A percentile compares a stretch with the other conserved stretches of the same genome.
Evolutionary conservation across 352 stramenopile genomes (phyloP).

Genomic region (Globisporangium polare): DNA sequence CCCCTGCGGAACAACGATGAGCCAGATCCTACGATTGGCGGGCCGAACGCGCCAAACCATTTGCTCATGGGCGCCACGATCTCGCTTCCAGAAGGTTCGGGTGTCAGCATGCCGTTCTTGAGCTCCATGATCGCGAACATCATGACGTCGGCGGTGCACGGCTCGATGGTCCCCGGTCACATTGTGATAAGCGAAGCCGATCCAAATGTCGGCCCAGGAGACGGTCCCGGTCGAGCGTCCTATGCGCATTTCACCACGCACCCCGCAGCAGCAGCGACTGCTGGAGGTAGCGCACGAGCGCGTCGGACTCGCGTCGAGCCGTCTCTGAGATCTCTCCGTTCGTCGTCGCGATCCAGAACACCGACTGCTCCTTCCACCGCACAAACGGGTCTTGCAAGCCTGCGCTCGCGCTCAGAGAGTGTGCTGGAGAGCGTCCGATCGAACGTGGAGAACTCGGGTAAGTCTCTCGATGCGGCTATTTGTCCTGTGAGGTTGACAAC

Average conservation of each 20-base stretch:
- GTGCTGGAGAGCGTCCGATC: slow-evolving; percentile 36
- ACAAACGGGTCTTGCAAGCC: slow-evolving; percentile 15
- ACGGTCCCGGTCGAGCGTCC: background rate
- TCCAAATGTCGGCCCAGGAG: background rate
- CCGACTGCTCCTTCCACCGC: background rate
- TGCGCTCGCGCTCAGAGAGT: slow-evolving; percentile 32
- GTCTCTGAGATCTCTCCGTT: slow-evolving; percentile 4
- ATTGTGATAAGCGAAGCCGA: slow-evolving; percentile 13
- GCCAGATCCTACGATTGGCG: slow-evolving; percentile 47
- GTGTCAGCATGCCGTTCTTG: slow-evolving; percentile 78
- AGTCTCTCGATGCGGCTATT: background rate
- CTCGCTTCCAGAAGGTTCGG: slow-evolving; percentile 51
- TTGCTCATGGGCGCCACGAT: slow-evolving; percentile 80
- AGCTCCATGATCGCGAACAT: slow-evolving; percentile 82
- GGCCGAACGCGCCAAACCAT: slow-evolving; percentile 21
- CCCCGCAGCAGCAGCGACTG: background rate
- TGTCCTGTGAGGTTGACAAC: background rate
- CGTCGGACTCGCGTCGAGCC: slow-evolving; percentile 7
- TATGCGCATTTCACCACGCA: slow-evolving; percentile 15
- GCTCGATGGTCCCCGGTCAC: slow-evolving; percentile 19
- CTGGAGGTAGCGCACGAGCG: background rate
- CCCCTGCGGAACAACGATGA: slow-evolving; percentile 60
- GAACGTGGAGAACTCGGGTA: slow-evolving; percentile 40
- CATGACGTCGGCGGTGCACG: slow-evolving; percentile 45
- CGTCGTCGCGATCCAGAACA: slow-evolving; percentile 1